Conservation (phyloP, 2,329 filamentous ascomycete genomes). For the Calonectria multiphialidica region DNA sequence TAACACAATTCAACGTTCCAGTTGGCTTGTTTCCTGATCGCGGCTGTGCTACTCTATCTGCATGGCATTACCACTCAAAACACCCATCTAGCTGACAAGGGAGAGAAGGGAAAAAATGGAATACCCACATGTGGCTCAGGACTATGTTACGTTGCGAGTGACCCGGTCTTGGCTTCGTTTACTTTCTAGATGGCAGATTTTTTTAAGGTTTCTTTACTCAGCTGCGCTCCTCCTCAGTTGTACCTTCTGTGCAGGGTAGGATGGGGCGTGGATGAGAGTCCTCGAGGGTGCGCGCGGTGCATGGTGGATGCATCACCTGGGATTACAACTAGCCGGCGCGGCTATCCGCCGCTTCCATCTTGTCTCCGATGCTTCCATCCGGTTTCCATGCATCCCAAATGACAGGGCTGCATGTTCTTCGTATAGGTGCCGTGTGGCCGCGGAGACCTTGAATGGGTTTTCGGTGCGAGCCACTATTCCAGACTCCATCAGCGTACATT, state of each 20-base stretch:
- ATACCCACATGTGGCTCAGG: slow-evolving; percentile 4
- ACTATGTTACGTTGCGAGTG: slow-evolving; percentile 33
- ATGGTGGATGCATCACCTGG: slow-evolving; percentile 6
- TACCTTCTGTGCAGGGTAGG: neutral
- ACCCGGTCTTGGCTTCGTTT: slow-evolving; percentile 1
- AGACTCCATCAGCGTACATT: neutral
- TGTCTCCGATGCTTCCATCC: slow-evolving; percentile 16
- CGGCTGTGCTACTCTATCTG: neutral
- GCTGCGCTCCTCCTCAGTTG: neutral
- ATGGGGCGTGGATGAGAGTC: neutral
- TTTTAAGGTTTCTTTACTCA: neutral
- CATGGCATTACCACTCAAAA: neutral
- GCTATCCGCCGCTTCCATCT: slow-evolving; percentile 24
- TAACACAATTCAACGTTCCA: neutral
- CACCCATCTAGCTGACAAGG: neutral
- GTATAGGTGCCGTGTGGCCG: neutral
- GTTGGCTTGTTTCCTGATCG: neutral
- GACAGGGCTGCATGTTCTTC: slow-evolving; percentile 18
- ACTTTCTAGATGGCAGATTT: neutral
- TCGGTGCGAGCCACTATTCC: neutral
- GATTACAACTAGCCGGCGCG: slow-evolving; percentile 2
- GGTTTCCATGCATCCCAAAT: slow-evolving; percentile 23
- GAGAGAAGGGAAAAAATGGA: too few species aligned
- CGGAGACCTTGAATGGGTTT: neutral
- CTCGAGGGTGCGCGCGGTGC: neutral